phyloP scores from a whole-genome alignment of 441 rosid genomes.

The Corymbia citriodora region DNA sequence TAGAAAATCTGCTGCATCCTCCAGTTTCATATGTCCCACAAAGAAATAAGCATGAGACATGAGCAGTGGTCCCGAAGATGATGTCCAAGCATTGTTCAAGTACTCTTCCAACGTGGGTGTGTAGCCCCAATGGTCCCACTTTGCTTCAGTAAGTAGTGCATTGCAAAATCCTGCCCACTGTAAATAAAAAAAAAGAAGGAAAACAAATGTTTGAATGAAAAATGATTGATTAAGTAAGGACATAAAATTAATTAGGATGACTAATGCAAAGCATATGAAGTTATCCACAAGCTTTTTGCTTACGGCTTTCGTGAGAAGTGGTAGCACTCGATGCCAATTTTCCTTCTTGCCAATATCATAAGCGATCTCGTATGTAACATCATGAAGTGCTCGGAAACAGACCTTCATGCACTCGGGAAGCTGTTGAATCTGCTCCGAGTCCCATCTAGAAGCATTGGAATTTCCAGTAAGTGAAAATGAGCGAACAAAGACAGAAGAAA shows the following conservation, averaged over 20 bases:
- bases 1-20: neutral
- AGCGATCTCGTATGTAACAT: constrained; percentile 23
- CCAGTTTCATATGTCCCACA: neutral
- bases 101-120: constrained; percentile 35
- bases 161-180: constrained; percentile 49
- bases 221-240: neutral
- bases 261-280: neutral
- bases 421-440: constrained; percentile 2
- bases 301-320: constrained; percentile 28
- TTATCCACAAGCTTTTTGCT: neutral
- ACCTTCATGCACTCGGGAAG: constrained; percentile 38
- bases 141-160: constrained; percentile 36
- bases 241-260: neutral
- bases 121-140: constrained; percentile 25
- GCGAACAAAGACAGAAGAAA: neutral
- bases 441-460: constrained; percentile 21
- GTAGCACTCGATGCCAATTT: constrained; percentile 10
- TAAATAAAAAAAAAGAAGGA: neutral
- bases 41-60: constrained; percentile 22
- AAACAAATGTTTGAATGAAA: neutral
- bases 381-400: constrained; percentile 26
- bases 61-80: constrained; percentile 35
- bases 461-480: neutral
- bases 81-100: constrained; percentile 29
- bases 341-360: constrained; percentile 20